Evolutionary conservation across 1,284 basidiomycete species (phyloP), one percentile per base, ranked within the genome.

Genomic region (Ustilago xerochloae): DNA sequence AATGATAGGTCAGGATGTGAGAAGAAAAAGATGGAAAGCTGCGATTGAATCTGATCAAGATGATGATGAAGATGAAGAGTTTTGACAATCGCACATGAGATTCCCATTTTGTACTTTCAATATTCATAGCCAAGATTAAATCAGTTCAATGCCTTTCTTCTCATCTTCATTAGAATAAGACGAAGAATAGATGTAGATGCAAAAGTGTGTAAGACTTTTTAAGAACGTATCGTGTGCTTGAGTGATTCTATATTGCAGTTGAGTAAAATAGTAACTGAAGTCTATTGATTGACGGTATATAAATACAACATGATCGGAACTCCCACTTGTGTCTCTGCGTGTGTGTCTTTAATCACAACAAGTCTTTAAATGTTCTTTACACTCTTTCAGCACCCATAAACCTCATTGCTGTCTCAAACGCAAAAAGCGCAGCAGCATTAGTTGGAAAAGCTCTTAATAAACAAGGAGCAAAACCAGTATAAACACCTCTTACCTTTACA

Each of bases 361-460:
- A n/a, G n/a, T n/a, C n/a, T n/a, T n/a, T n/a, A n/a, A n/a, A n/a
- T 6, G 22, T 32, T 12, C 4, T 12, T 33, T 54, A 67, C 2
- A 62, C 68, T 63, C 65, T 80, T 35, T 81, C 78, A 3, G 80
- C 78, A 5, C 72, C 75, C 78, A 83, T 79, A 6, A 82, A 43
- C 6, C 54, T 61, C 81, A 83, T 83, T 2, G 78, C 73, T 0
- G 76, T 77, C 39, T 83, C 81, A 30, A 82, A 83, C 0, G 81
- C 81, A 38, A 82, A 75, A 10, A 83, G 49, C 5, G 81, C 80
- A 0, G 75, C 72, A 1, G 81, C 81, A 47, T 83, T 83, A 1
- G 81, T 82, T 2, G 81, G 81, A 55, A 83, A 83, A 1, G 81
- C 81, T 12, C 81, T 54, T 12, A 83, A 55, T 30, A 80, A 45